These are phyloP conservation scores for Fusarium drepaniforme DNA, from an alignment of 2,329 filamentous ascomycete genomes.

Conservation along the genomic window DNA sequence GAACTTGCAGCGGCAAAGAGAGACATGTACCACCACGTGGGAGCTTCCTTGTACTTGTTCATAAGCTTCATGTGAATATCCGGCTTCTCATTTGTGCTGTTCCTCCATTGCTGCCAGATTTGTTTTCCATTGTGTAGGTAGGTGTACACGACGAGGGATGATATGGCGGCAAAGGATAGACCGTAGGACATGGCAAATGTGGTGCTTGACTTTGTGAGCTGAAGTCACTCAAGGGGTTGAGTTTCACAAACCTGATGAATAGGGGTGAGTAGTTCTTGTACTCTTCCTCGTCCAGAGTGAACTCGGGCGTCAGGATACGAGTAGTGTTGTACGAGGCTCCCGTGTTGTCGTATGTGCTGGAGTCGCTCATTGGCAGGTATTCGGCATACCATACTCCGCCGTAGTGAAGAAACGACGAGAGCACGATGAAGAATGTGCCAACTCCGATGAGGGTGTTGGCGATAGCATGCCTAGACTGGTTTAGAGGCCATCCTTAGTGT, in stretches of 20 bases:
- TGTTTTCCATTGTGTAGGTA: slow-evolving; percentile 75
- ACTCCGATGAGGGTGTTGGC: slow-evolving; percentile 79
- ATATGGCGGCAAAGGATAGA: slow-evolving; percentile 78
- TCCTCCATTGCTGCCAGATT: slow-evolving; percentile 73
- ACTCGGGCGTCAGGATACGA: slow-evolving; percentile 71
- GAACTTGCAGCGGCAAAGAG: slow-evolving; percentile 66
- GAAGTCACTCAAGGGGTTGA: too few relatives aligned
- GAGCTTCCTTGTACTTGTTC: slow-evolving; percentile 72
- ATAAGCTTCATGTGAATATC: slow-evolving; percentile 75
- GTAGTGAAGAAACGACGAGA: slow-evolving; percentile 72
- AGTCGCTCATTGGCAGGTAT: slow-evolving; percentile 78
- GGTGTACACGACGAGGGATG: slow-evolving; percentile 76
- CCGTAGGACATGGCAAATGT: slow-evolving; percentile 79
- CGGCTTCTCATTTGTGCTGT: slow-evolving; percentile 69
- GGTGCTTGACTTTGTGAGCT: slow-evolving; percentile 61
- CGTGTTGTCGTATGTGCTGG: slow-evolving; percentile 78
- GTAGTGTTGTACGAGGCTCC: slow-evolving; percentile 73
- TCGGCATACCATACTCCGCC: slow-evolving; percentile 72
- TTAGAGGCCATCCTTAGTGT: background rate
- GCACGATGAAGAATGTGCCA: slow-evolving; percentile 73
- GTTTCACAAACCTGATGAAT: slow-evolving; percentile 65
- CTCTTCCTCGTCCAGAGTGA: slow-evolving; percentile 71
- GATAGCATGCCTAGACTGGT: slow-evolving; percentile 70
- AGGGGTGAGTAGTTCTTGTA: slow-evolving; percentile 77
- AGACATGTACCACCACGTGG: slow-evolving; percentile 72